A percentile compares a stretch with the other conserved stretches of the same genome.
Evolutionary conservation across 805 yeast species (phyloP).

Genomic region (Kuraishia ogatae): DNA sequence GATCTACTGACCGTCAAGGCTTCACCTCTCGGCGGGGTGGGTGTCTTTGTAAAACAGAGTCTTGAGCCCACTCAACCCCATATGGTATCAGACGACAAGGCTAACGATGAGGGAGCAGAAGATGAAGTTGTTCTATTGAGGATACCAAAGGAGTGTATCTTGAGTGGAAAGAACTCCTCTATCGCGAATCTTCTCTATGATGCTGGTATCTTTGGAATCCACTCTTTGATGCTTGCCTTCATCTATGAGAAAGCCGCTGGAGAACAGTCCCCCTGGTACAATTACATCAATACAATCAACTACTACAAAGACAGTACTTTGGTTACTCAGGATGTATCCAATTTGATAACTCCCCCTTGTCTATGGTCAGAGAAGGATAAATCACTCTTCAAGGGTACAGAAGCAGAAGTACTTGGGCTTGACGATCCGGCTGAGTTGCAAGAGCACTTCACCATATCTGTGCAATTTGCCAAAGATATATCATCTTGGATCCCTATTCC

Average conservation of each 20-base stretch:
- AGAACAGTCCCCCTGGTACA: constrained; percentile 72
- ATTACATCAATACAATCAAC: constrained; percentile 49
- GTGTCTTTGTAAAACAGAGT: constrained; percentile 53
- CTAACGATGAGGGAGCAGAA: constrained; percentile 17
- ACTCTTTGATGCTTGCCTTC: constrained; percentile 58
- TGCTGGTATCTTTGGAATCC: constrained; percentile 50
- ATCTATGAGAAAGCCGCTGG: constrained; percentile 59
- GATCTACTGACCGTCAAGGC: constrained; percentile 31
- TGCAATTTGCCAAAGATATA: constrained; percentile 29
- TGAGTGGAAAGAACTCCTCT: constrained; percentile 49
- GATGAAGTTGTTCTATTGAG: constrained; percentile 33
- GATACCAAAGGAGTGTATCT: constrained; percentile 51
- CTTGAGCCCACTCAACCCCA: constrained; percentile 25
- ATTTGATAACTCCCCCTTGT: constrained; percentile 45
- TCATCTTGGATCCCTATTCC: constrained; percentile 26
- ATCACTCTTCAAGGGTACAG: constrained; percentile 46
- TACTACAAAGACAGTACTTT: constrained; percentile 16
- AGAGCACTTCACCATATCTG: constrained; percentile 28
- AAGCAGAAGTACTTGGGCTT: constrained; percentile 51
- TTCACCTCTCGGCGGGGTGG: constrained; percentile 58
- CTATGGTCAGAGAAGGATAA: constrained; percentile 52
- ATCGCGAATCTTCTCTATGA: constrained; percentile 65
- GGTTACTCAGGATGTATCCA: constrained; percentile 7
- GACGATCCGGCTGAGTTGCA: constrained; percentile 37
- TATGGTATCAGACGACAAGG: constrained; percentile 7